Evolutionary conservation across 495 filamentous ascomycete genomes (phyloP).

Genomic region (Collariella sp.): DNA sequence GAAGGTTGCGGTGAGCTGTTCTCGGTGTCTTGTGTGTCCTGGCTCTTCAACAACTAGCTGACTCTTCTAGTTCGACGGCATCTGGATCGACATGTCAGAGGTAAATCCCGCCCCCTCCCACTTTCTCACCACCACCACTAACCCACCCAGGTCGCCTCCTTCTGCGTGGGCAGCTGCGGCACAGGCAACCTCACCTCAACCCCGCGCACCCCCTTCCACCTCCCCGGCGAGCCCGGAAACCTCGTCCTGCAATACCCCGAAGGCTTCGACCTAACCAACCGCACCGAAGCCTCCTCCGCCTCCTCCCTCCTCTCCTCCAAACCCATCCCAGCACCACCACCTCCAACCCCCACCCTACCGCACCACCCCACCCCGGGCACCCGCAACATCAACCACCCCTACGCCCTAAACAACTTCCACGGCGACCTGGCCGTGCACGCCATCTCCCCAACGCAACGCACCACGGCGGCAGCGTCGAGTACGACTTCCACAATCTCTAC

Average conservation of each 20-base stretch:
- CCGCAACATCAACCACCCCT: constrained; percentile 73
- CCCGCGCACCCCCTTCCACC: constrained; percentile 59
- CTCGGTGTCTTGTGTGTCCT: background rate
- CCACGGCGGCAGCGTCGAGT: constrained; percentile 59
- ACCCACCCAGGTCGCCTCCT: constrained; percentile 47
- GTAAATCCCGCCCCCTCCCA: constrained; percentile 12
- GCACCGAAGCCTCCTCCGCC: constrained; percentile 56
- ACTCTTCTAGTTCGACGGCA: constrained; percentile 56
- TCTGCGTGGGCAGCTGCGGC: constrained; percentile 75
- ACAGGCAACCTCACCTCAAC: constrained; percentile 59
- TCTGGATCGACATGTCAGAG: constrained; percentile 90
- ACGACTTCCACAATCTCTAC: constrained; percentile 72
- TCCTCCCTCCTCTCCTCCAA: constrained; percentile 25
- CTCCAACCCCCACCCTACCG: constrained; percentile 45
- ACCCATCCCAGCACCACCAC: constrained; percentile 23
- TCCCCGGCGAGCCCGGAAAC: constrained; percentile 59
- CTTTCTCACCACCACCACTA: background rate
- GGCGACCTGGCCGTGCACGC: constrained; percentile 69
- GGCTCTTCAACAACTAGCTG: no score
- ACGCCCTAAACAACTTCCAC: constrained; percentile 72
- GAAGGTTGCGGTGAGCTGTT: constrained; percentile 37
- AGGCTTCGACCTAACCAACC: constrained; percentile 60
- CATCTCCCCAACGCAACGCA: constrained; percentile 74
- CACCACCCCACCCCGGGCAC: constrained; percentile 58
- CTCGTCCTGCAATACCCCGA: constrained; percentile 59